Evolutionary conservation across 495 filamentous ascomycete species (phyloP).

Genomic region (Pseudomonodictys pantanalensis): DNA sequence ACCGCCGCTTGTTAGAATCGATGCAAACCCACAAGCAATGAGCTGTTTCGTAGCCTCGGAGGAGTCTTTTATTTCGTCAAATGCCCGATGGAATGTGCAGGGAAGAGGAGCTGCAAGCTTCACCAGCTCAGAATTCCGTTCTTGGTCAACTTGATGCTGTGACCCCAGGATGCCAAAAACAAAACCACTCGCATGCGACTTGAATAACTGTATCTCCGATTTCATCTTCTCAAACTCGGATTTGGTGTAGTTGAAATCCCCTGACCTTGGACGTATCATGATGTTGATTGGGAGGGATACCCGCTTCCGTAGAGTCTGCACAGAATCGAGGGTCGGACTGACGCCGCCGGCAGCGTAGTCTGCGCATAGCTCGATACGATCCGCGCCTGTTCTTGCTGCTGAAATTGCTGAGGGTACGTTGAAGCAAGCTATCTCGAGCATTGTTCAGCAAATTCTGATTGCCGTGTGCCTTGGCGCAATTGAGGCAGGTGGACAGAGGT

Average conservation of each 20-base stretch:
- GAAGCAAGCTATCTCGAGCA: slow-evolving; percentile 55
- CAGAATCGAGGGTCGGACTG: slow-evolving; percentile 28
- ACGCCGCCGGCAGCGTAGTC: slow-evolving; percentile 35
- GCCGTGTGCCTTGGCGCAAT: no score
- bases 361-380: slow-evolving; percentile 51
- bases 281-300: slow-evolving; percentile 47
- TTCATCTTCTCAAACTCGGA: slow-evolving; percentile 47
- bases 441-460: no score
- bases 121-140: slow-evolving; percentile 44
- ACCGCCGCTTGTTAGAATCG: slow-evolving; percentile 52
- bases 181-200: slow-evolving; percentile 45
- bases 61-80: slow-evolving; percentile 45
- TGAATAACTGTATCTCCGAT: slow-evolving; percentile 38
- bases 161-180: slow-evolving; percentile 50
- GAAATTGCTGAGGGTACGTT: slow-evolving; percentile 43
- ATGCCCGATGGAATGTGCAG: slow-evolving; percentile 56
- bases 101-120: slow-evolving; percentile 42
- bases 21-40: slow-evolving; percentile 45
- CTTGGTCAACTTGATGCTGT: slow-evolving; percentile 39
- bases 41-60: slow-evolving; percentile 41
- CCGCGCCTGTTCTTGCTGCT: slow-evolving; percentile 45
- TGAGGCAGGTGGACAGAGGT: no score
- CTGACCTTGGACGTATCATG: slow-evolving; percentile 51
- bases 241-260: slow-evolving; percentile 45
- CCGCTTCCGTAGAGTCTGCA: slow-evolving; percentile 16